Evolutionary conservation across 2,329 filamentous ascomycete genomes (phyloP).

Genomic region (Beauveria asiatica): DNA sequence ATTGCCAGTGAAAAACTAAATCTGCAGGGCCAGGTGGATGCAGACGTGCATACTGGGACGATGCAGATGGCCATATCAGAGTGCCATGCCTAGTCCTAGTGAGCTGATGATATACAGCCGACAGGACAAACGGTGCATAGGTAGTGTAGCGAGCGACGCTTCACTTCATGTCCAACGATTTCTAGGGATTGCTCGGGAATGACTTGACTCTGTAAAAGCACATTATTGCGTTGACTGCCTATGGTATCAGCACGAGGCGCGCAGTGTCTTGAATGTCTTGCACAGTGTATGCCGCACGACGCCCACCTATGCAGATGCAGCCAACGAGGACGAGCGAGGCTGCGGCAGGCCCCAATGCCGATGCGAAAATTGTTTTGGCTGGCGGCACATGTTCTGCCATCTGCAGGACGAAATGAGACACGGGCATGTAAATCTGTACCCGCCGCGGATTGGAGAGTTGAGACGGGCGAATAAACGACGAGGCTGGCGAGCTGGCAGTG

Average conservation of each 20-base stretch:
- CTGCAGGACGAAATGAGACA: conserved; percentile 2
- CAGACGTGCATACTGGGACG: no score
- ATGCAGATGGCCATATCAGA: no score
- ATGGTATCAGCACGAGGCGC: background rate
- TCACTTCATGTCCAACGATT: background rate
- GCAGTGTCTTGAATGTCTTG: background rate
- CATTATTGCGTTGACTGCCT: background rate
- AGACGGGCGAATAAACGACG: background rate
- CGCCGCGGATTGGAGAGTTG: background rate
- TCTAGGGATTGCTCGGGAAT: background rate
- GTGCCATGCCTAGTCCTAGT: background rate
- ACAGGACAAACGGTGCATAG: background rate
- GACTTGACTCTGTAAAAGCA: background rate
- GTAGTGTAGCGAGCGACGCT: background rate
- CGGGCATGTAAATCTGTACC: background rate
- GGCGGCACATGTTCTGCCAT: background rate
- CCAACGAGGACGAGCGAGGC: background rate
- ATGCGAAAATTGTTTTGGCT: background rate
- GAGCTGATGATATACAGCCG: background rate
- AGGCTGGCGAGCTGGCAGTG: background rate
- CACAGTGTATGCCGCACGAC: background rate
- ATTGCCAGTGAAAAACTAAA: background rate
- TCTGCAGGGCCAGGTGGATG: background rate
- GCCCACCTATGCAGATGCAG: background rate
- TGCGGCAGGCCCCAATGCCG: background rate